A percentile compares a stretch with the other conserved stretches of the same genome.
Conservation (phyloP, 2,329 filamentous ascomycete species). For the Truncatella angustata region DNA sequence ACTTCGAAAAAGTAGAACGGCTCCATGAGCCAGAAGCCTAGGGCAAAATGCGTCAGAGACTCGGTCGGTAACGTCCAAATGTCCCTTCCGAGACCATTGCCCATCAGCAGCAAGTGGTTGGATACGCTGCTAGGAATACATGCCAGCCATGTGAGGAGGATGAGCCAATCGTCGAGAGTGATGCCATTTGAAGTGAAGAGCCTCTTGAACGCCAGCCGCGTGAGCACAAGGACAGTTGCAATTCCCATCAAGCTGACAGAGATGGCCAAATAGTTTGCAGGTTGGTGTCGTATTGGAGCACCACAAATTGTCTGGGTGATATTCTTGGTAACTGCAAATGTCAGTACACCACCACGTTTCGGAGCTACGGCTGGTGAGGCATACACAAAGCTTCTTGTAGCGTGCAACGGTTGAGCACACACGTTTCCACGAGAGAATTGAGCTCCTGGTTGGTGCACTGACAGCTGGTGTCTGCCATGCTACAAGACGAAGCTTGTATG, state of each 20-base stretch:
- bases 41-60: constrained; percentile 19
- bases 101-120: constrained; percentile 3
- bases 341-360: not conserved
- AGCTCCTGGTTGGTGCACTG: constrained; percentile 13
- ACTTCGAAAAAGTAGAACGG: constrained; percentile 25
- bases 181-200: constrained; percentile 6
- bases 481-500: constrained; percentile 12
- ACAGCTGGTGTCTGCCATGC: constrained; percentile 11
- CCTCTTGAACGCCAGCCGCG: constrained; percentile 11
- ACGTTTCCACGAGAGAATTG: constrained; percentile 1
- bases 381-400: constrained; percentile 6
- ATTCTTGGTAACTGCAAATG: constrained; percentile 13
- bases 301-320: constrained; percentile 15
- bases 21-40: constrained; percentile 23
- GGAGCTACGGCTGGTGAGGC: not conserved
- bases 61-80: constrained; percentile 13
- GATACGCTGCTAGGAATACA: not conserved
- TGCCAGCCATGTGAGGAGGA: not conserved
- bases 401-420: constrained; percentile 11
- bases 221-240: constrained; percentile 8
- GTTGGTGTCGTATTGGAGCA: constrained; percentile 8
- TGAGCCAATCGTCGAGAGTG: constrained; percentile 2
- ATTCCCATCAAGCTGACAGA: constrained; percentile 11
- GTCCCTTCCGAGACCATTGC: not conserved
- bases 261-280: constrained; percentile 10